Evolutionary conservation across 495 filamentous ascomycete genomes (phyloP), one percentile per base, ranked within the genome.

Genomic region (Aspergillus sclerotioniger): DNA sequence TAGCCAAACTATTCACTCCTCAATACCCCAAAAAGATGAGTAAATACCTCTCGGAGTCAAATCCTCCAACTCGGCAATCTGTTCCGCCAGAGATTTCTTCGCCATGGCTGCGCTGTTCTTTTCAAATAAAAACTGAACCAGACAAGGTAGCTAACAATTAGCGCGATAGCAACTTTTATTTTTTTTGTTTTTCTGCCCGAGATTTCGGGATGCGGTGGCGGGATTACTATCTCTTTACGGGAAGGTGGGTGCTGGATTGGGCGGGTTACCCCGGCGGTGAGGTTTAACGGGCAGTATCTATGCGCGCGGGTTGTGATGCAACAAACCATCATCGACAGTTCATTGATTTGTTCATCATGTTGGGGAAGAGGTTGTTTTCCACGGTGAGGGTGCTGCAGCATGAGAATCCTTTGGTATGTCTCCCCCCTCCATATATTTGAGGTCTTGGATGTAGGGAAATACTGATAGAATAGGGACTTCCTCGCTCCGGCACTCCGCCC

Each of bases 381-480:
- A 85, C 86, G 0, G 63, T 84, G 21, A 72, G 82, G 48, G 59
- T 64, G 15, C 77, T 92, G 7, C 78, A 75, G n/a, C 93, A 98
- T 89, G 92, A 96, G 51, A 97, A 96, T 65, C 93, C 93, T 1
- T 71, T 96, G 69, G 93, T 96, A 55, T 76, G 65, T 71, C 64
- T 1, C 47, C 32, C 16, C 16, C 9, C 29, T 39, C 6, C 35
- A 51, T 20, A 8, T 6, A 15, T 3, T 19, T 17, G 16, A 20
- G 20, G 16, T 2, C 6, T 7, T 19, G 6, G 13, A 19, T 6
- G 41, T 19, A 5, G 16, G 16, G 12, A 6, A n/a, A 6, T 44
- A 45, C 17, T 28, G 44, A 20, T 47, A 21, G 3, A 28, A 47
- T 53, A 96, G 90, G 92, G 93, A 29, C 82, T 97, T 20, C 94